Evolutionary conservation across 768 basidiomycete species (phyloP), one percentile per base, ranked within the genome.

Genomic region (Phanerochaete carnosa): DNA sequence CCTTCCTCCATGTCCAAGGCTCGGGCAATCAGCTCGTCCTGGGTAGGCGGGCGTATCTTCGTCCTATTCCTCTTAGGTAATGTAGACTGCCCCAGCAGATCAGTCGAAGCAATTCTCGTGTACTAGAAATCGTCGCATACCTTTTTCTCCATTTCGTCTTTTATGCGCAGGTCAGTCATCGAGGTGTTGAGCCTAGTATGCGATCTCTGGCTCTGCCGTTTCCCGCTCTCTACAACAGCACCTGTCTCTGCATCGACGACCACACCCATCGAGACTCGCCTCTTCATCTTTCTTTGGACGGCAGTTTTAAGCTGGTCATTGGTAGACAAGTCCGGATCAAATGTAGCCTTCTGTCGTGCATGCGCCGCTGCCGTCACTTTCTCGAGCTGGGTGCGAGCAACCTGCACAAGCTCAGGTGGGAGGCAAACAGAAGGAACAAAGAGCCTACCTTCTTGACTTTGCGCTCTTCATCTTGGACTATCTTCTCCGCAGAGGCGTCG

Each of bases 1-100:
- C 88, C 86, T 72, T 94, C 93, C 72, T 95, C 94, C 55, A 87
- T 92, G 66, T 94, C 90, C 19, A 95, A 82, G 0, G 94, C 94
- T 7, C 84, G 84, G 1, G 85, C 86, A 59, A 95, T 89, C 8
- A 95, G 81, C 66, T 95, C 90, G n/a, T 83, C 89, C 67, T 95
- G 94, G 0, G 92, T 92, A 46, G 79, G 81, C 5, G 76, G 71
- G 30, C 79, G 85, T 25, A 75, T 78, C 57, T 77, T 78, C 2
- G 73, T 71, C 67, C 85, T 89, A 7, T 73, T 68, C 66, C 87
- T 88, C 74, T 86, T 91, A 1, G 88, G 83, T 11, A 76, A 63
- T 35, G 79, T 76, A 0, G 86, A 77, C 72, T 73, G 25, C 3
- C 26, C 15, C 28, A 22, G 13, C 13, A 22, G 2, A 47, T n/a